Evolutionary conservation across 352 stramenopile species (phyloP).

Genomic region (Globisporangium spinosum): DNA sequence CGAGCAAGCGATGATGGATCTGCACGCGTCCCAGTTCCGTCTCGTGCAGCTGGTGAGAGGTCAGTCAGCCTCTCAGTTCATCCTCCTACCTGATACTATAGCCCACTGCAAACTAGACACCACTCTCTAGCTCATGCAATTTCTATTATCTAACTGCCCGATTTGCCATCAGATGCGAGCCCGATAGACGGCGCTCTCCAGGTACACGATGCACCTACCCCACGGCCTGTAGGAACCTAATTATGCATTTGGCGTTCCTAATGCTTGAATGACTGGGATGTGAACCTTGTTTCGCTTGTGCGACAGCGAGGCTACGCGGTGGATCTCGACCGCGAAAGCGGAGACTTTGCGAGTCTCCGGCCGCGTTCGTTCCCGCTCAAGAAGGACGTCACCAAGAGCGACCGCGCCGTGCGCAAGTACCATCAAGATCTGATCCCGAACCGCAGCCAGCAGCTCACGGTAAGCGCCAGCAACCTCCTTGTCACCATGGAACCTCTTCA

Average conservation of each 20-base stretch:
- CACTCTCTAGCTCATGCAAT: background rate
- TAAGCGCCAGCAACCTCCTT: conserved; percentile 28
- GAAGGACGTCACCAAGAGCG: conserved; percentile 48
- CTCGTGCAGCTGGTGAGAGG: conserved; percentile 61
- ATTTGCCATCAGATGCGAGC: conserved; percentile 39
- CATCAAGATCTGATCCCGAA: conserved; percentile 61
- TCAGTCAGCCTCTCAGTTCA: conserved; percentile 10
- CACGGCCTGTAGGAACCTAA: no score
- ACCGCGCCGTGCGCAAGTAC: conserved; percentile 67
- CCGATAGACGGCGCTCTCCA: conserved; percentile 60
- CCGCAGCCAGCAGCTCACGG: conserved; percentile 44
- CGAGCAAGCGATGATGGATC: conserved; percentile 82
- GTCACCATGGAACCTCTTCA: conserved; percentile 2
- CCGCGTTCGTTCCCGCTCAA: conserved; percentile 34
- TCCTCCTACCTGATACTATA: no score
- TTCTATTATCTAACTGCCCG: background rate
- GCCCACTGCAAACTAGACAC: no score
- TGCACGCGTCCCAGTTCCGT: conserved; percentile 70
- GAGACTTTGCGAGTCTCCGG: conserved; percentile 32
- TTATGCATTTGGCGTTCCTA: background rate
- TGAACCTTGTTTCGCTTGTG: background rate
- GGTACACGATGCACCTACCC: conserved; percentile 20
- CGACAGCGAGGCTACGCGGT: conserved; percentile 53
- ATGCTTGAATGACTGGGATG: background rate
- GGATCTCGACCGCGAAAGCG: conserved; percentile 33